phyloP scores from a whole-genome alignment of 2,329 filamentous ascomycete species.

The Pseudocercospora eumusae region DNA sequence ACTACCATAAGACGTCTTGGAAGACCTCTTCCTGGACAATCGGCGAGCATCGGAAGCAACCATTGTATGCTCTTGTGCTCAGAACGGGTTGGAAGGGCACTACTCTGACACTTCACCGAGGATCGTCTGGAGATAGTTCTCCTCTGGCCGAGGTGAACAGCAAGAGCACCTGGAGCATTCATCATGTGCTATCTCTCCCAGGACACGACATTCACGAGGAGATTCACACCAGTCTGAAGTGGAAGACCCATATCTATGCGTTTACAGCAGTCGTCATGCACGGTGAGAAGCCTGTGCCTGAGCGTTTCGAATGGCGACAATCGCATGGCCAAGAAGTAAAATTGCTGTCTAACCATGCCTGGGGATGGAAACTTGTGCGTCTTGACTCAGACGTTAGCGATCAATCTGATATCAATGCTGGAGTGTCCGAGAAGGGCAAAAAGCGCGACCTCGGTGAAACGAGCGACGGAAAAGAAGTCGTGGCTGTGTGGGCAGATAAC shows the following conservation, averaged over 20 bases:
- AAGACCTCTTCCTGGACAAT: slow-evolving; percentile 16
- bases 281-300: slow-evolving; percentile 16
- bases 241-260: slow-evolving; percentile 14
- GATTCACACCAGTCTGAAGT: slow-evolving; percentile 15
- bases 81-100: slow-evolving; percentile 19
- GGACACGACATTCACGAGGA: slow-evolving; percentile 9
- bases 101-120: slow-evolving; percentile 16
- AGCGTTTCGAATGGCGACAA: slow-evolving; percentile 27
- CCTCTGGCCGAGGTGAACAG: slow-evolving; percentile 13
- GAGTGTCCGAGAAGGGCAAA: slow-evolving; percentile 8
- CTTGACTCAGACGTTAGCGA: slow-evolving; percentile 4
- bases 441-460: slow-evolving; percentile 17
- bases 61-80: slow-evolving; percentile 18
- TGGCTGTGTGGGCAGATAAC: slow-evolving; percentile 28
- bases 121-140: slow-evolving; percentile 1
- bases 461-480: slow-evolving; percentile 28
- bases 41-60: slow-evolving; percentile 20
- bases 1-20: slow-evolving; percentile 18
- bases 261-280: slow-evolving; percentile 16
- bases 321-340: slow-evolving; percentile 27
- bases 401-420: background rate
- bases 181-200: slow-evolving; percentile 17
- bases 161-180: slow-evolving; percentile 11
- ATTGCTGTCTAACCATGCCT: slow-evolving; percentile 18
- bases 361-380: slow-evolving; percentile 27